Conservation (phyloP, 345 rosid species). For the Ricinus communis region DNA sequence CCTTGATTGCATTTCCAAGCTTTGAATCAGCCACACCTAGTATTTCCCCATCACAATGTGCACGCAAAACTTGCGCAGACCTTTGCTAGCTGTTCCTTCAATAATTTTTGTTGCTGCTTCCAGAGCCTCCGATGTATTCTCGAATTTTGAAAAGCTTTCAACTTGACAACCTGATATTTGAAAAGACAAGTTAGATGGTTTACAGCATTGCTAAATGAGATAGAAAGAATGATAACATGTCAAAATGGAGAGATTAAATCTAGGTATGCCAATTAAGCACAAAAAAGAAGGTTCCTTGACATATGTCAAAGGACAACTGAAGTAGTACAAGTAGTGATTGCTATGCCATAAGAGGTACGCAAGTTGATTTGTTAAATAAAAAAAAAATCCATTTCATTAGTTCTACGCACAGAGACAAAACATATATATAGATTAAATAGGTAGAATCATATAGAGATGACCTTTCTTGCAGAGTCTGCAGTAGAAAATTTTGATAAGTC, state of each 20-base stretch:
- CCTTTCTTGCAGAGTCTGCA: conserved; percentile 64
- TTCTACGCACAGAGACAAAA: too few relatives aligned
- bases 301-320: too few relatives aligned
- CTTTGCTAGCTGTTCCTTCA: conserved; percentile 72
- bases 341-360: too few relatives aligned
- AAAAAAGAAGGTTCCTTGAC: too few relatives aligned
- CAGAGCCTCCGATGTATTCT: conserved; percentile 83
- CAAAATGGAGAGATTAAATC: too few relatives aligned
- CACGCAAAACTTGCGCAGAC: conserved; percentile 74
- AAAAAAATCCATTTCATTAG: too few relatives aligned
- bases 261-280: too few relatives aligned
- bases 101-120: conserved; percentile 68
- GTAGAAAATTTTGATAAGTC: conserved; percentile 59
- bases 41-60: conserved; percentile 66
- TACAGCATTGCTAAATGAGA: background rate
- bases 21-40: conserved; percentile 87
- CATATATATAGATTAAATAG: too few relatives aligned
- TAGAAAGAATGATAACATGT: too few relatives aligned
- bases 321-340: too few relatives aligned
- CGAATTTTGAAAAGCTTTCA: conserved; percentile 83
- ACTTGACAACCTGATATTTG: conserved; percentile 58
- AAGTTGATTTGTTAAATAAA: too few relatives aligned
- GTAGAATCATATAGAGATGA: conserved; percentile 17
- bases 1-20: conserved; percentile 92
- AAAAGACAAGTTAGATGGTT: background rate